Evolutionary conservation across 306 rosid species (phyloP), one percentile per base, ranked within the genome.

Genomic region (Quercus robur): DNA sequence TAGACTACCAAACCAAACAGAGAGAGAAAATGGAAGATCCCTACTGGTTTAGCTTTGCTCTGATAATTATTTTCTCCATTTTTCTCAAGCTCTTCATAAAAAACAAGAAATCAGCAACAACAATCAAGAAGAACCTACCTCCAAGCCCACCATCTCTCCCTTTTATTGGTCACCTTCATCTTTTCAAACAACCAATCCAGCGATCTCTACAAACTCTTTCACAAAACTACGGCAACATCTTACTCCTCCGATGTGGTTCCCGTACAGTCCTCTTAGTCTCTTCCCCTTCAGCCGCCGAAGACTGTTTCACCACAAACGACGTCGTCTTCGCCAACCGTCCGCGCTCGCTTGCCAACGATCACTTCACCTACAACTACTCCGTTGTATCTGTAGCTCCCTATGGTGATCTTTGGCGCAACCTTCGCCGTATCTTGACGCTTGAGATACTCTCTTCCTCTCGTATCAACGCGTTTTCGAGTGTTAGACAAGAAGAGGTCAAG

Each of bases 91-190:
- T 31, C 30, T 19, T 14, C 56, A 7, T 8, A 44, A 49, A 49
- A 10, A 49, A 49, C 17, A 49, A 49, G 17, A 10, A 49, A 1
- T 0, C 54, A 12, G 54, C 10, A 38, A 4, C 33, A 59, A 41
- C 18, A 63, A 71, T 23, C 21, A 7, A 21, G 46, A 52, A 74
- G 13, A 82, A 41, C 31, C 83, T 74, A 0, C 86, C 88, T 9
- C 88, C 85, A 1, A 70, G 83, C 3, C 88, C 83, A 0, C 82
- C 76, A 0, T 61, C 75, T 11, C 71, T 85, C 2, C 88, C 84
- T 26, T 5, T 85, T 14, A 80, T 85, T 5, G 91, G 91, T 17
- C 91, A 87, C 51, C 28, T 26, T 26, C 88, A 85, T 68, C 91
- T 85, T 3, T 54, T 85, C 3, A 77, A 78, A 26, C 52, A 78